Evolutionary conservation across 176 grass and related monocot genomes (phyloP).

Genomic region (Ensete ventricosum): DNA sequence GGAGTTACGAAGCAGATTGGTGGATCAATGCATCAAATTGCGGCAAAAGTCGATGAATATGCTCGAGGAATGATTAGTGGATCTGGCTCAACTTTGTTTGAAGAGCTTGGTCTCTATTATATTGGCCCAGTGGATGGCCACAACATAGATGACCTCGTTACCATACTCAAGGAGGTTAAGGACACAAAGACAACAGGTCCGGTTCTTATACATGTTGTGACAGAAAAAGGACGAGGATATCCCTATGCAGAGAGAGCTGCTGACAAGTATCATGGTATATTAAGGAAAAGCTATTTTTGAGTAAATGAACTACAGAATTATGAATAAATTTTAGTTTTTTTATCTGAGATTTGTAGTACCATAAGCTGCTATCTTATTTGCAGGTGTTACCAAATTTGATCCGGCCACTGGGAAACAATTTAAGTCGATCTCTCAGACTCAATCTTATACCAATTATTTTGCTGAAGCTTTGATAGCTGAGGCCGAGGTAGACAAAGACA

Average conservation of each 20-base stretch:
- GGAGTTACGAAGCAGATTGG: conserved; percentile 92
- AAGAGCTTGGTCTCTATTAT: conserved; percentile 97
- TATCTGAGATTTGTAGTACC: too few species aligned
- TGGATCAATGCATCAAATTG: conserved; percentile 82
- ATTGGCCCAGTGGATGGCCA: conserved; percentile 95
- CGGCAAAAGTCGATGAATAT: conserved; percentile 98
- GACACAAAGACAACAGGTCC: conserved; percentile 79
- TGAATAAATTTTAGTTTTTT: neutral
- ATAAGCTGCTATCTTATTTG: neutral
- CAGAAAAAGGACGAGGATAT: conserved; percentile 96
- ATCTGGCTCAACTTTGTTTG: conserved; percentile 68
- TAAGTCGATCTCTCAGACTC: conserved; percentile 53
- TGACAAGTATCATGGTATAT: conserved; percentile 90
- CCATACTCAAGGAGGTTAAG: conserved; percentile 86
- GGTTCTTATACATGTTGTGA: conserved; percentile 93
- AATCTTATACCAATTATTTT: conserved; percentile 91
- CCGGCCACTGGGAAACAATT: conserved; percentile 88
- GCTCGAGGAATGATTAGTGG: conserved; percentile 98
- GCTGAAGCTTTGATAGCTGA: conserved; percentile 83
- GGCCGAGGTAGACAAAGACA: conserved; percentile 73
- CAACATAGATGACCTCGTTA: conserved; percentile 81
- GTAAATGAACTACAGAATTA: neutral
- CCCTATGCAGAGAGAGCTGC: conserved; percentile 87
- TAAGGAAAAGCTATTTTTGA: neutral
- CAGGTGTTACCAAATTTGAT: conserved; percentile 88